Evolutionary conservation across 768 basidiomycete species (phyloP).

Genomic region (Tephrocybe sp.): DNA sequence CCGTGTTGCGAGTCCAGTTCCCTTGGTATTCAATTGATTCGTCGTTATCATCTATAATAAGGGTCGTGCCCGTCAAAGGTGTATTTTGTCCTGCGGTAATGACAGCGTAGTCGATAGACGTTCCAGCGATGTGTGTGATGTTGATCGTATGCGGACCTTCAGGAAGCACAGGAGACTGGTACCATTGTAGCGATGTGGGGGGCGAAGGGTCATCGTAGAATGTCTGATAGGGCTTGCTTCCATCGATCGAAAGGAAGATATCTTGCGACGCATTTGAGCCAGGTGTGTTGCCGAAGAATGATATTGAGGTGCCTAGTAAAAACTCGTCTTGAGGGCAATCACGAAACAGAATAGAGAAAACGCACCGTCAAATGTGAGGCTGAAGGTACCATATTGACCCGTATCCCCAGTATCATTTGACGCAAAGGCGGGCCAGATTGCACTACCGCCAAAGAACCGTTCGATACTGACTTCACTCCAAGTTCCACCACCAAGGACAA

Average conservation of each 20-base stretch:
- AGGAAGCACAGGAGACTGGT: slow-evolving; percentile 18
- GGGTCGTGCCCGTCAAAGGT: slow-evolving; percentile 15
- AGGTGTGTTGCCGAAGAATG: slow-evolving; percentile 16
- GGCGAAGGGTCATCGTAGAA: slow-evolving; percentile 16
- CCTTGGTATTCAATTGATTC: slow-evolving; percentile 16
- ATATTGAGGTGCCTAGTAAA: slow-evolving; percentile 12
- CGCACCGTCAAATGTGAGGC: slow-evolving; percentile 9
- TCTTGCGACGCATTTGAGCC: slow-evolving; percentile 7
- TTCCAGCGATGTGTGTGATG: slow-evolving; percentile 18
- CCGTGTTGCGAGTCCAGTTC: slow-evolving; percentile 16
- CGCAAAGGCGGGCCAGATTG: not conserved
- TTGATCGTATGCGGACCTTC: slow-evolving; percentile 21
- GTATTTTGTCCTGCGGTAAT: slow-evolving; percentile 20
- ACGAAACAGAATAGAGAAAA: not conserved
- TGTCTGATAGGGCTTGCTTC: slow-evolving; percentile 7
- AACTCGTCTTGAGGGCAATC: too few species aligned
- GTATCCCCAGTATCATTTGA: slow-evolving; percentile 1
- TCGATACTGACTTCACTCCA: not conserved
- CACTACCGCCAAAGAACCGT: not conserved
- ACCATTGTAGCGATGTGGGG: slow-evolving; percentile 23
- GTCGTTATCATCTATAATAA: slow-evolving; percentile 24
- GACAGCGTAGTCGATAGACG: slow-evolving; percentile 21
- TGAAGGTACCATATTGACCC: slow-evolving; percentile 7
- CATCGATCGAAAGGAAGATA: slow-evolving; percentile 21
- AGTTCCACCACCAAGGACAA: not conserved